Base-by-base conservation (phyloP, 352 stramenopile genomes). In the Peronospora farinosa region DNA sequence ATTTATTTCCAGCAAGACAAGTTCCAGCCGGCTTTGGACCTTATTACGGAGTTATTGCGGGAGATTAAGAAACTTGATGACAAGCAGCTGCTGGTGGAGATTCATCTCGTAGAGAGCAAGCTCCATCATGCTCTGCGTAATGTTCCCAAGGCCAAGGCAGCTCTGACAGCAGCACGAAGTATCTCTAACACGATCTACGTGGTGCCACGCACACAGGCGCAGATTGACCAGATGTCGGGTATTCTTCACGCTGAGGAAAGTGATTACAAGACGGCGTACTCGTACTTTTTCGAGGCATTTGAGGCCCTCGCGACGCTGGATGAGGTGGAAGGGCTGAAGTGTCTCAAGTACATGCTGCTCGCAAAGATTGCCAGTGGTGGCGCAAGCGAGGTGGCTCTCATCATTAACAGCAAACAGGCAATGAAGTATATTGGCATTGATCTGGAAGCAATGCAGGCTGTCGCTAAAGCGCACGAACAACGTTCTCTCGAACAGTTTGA, bases 51-150 rank as follows among this genome's bases (percentile, higher is more conserved):
- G 56, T 76, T 99, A 23, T 69, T 98, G 19, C 68, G 78, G 7
- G 97, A 99, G 76, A 92, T 99, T 48, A 98, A 99, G 72, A 98
- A 98, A 69, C 78, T 99, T 40, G 97, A 99, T 67, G 97, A 99
- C 76, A 99, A 99, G 76, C 92, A 98, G 63, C 67, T 99, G 47
- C 79, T 99, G 21, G 96, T 99, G 16, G 97, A 99, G 66, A 98
- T 97, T 35, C 96, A 99, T 75, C 70, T 99, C 21, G 85, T 98
- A 19, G 97, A 99, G 72, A 90, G 86, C 42, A 97, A 98, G 60
- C 85, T 99, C 56, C 95, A 99, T 67, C 96, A 99, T 67, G 95
- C 92, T 12, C 72, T 99, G 27, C 89, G 93, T 15, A 98, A 99
- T 60, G 72, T 98, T 15, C 93, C 97, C 35, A 98, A 98, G 76